Evolutionary conservation across 768 basidiomycete genomes (phyloP), one percentile per base, ranked within the genome.

Genomic region (Lepiota venenata): DNA sequence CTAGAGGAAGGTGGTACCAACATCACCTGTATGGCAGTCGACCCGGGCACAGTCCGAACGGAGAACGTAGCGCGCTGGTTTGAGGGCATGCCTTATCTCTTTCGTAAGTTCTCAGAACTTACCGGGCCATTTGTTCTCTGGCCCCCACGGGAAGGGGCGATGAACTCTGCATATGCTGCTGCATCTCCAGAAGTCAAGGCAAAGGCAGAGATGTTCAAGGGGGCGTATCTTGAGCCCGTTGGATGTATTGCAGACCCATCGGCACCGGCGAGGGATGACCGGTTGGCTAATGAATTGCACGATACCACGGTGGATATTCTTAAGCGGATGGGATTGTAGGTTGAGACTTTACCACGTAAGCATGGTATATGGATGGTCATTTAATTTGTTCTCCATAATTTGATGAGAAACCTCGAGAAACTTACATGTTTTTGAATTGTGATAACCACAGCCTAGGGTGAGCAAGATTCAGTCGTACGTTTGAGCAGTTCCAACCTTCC

Each of bases 41-140:
- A 78, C 57, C 79, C 79, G 0, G 79, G 79, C 1, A 50, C 56
- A 1, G 71, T 78, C 1, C 54, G 61, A 18, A 75, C 78, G 2
- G 60, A 44, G 8, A 59, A 55, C 16, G 47, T 57, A 1, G 46
- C 55, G 15, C 37, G 41, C n/a, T 62, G 57, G 35, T 25, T 63
- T 10, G 27, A 49, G 0, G 47, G 49, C 22, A 32, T 56, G 15
- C 54, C 53, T 1, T 55, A 52, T 21, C 5, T 54, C 12, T 47
- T 64, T 18, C 16, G 41, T 2, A 8, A 22, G 29, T 18, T 69
- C 12, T 36, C 50, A 16, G 39, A 50, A 7, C 37, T 47, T n/a
- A 46, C 61, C 40, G 36, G 56, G 6, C 38, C 50, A 27, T 20
- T 61, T 2, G 54, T 64, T 4, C 52, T 67, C 46, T 47, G 58